These are phyloP conservation scores for Sphaerulina musiva DNA, from an alignment of 2,329 filamentous ascomycete genomes.

Conservation along the genomic window DNA sequence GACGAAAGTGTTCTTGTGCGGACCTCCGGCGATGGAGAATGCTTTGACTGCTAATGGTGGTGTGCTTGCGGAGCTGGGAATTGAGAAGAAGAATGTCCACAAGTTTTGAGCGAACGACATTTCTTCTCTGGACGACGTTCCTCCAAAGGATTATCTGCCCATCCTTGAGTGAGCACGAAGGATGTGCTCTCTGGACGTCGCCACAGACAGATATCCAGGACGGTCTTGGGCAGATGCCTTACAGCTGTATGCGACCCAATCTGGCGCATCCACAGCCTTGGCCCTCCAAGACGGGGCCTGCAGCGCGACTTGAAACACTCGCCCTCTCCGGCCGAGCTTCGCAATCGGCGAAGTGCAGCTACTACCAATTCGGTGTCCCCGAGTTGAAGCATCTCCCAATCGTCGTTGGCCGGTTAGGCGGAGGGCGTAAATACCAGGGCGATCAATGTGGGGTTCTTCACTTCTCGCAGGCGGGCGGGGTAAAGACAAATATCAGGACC, in stretches of 20 bases:
- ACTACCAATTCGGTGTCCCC: background rate
- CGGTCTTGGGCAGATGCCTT: no score
- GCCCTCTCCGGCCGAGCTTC: background rate
- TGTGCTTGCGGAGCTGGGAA: constrained; percentile 53
- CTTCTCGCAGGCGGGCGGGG: background rate
- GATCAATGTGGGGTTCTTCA: constrained; percentile 5
- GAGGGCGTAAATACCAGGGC: background rate
- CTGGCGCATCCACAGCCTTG: no score
- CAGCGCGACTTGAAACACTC: no score
- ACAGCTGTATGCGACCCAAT: no score
- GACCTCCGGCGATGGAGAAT: constrained; percentile 61
- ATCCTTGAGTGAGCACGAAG: no score
- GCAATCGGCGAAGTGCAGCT: background rate
- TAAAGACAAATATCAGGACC: background rate
- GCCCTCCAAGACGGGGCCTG: no score
- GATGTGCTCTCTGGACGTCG: no score
- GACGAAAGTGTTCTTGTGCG: constrained; percentile 61
- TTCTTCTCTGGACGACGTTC: no score
- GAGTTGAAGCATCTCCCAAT: background rate
- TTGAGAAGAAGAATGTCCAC: constrained; percentile 50
- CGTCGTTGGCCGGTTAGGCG: background rate
- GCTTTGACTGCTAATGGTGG: constrained; percentile 50
- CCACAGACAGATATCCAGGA: no score
- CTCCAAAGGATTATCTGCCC: no score
- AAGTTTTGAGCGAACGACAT: constrained; percentile 43